Evolutionary conservation across 345 rosid species (phyloP).

Genomic region (Ceriops tagal): DNA sequence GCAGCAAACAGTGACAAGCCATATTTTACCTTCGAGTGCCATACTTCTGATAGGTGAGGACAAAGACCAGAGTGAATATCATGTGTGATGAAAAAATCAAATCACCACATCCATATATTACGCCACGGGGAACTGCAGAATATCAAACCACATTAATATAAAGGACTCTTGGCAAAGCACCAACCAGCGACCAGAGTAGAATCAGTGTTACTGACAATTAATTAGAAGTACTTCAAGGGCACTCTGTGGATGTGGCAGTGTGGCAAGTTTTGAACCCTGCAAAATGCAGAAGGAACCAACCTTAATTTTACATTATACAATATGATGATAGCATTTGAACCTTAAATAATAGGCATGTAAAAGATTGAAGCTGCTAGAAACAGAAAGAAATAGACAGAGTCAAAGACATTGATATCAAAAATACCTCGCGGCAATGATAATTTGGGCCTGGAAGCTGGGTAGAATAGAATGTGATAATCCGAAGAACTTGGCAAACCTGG

Average conservation of each 20-base stretch:
- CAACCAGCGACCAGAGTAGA: conserved; percentile 9
- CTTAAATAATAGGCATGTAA: too few species aligned
- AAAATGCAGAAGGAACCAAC: conserved; percentile 12
- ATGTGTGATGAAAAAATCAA: conserved; percentile 97
- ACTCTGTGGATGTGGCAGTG: conserved; percentile 74
- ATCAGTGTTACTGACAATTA: conserved; percentile 51
- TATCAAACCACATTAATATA: conserved; percentile 27
- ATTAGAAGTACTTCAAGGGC: conserved; percentile 63
- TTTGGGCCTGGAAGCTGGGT: conserved; percentile 99
- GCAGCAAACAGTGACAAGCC: background rate
- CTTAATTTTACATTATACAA: background rate
- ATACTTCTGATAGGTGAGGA: conserved; percentile 88
- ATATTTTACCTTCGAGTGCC: conserved; percentile 75
- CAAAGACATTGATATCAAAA: too few species aligned
- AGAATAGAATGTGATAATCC: conserved; percentile 84
- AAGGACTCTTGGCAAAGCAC: conserved; percentile 13
- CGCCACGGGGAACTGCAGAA: conserved; percentile 88
- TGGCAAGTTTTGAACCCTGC: conserved; percentile 87
- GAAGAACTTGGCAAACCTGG: conserved; percentile 87
- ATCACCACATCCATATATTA: conserved; percentile 93
- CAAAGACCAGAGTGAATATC: conserved; percentile 94
- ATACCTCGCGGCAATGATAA: conserved; percentile 96
- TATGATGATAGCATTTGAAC: too few species aligned
- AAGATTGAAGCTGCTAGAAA: too few species aligned
- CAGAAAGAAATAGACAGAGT: too few species aligned